Base-by-base conservation (phyloP, 148 eudicot genomes). In the Rheum nobile region DNA sequence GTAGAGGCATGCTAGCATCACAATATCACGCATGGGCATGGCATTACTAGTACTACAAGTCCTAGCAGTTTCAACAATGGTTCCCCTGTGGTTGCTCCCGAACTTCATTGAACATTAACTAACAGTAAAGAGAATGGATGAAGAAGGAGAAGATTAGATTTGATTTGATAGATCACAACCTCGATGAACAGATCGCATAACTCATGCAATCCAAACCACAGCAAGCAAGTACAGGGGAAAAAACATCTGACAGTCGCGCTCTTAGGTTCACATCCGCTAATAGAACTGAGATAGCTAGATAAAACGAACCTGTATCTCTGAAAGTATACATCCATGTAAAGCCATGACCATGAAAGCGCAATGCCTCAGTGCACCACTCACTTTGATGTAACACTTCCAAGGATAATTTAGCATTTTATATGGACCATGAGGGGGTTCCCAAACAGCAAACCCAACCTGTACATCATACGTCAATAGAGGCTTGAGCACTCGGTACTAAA, bases 351-450 rank as follows among this genome's bases (percentile, higher is more conserved):
- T 88, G 77, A 88, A 88, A 12, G 97, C 92, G 73, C 98, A 93
- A 82, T 93, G 91, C 84, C 92, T 86, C 67, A 93, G 76, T 12
- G 97, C 95, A 73, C 95, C 97, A 73, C 93, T 84, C 22, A 91
- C 85, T 85, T 88, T 94, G 43, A 84, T 85, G 76, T 86, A 91
- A 80, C 79, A 83, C 75, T 75, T 85, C 98, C 97, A 94, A 39
- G 98, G 98, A 83, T 94, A 94, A 14, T 79, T 73, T 22, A 80
- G 79, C 89, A 73, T 85, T 72, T 83, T 91, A 85, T 91, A 91
- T 42, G 83, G 95, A 29, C 98, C 97, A 71, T 94, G 98, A 69
- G 98, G 97, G 61, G 95, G 97, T 72, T 94, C 98, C 97, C 98
- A 94, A 72, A 88, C 73, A 46, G 98, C 98, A 82, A 94, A 94